A percentile compares a stretch with the other conserved stretches of the same genome.
phyloP scores from a whole-genome alignment of 2,329 filamentous ascomycete genomes.

The Aciculosporium take region DNA sequence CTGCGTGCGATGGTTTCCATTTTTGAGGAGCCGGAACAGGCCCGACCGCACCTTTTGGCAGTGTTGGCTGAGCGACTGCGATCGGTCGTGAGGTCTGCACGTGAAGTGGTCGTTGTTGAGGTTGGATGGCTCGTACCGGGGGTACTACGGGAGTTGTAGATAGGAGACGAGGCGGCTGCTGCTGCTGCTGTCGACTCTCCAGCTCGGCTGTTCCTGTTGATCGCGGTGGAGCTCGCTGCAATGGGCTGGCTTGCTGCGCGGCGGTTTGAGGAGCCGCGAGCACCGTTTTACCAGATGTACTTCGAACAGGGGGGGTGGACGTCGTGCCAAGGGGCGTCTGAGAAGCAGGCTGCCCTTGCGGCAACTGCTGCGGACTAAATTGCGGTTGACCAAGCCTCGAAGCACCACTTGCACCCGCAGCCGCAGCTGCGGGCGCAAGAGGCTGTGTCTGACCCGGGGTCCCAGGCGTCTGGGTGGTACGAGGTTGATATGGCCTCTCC shows the following conservation, averaged over 20 bases:
- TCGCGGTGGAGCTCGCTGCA: constrained; percentile 20
- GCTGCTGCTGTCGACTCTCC: constrained; percentile 15
- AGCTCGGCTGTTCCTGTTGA: constrained; percentile 15
- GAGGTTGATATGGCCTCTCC: constrained; percentile 28
- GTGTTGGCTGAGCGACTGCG: constrained; percentile 18
- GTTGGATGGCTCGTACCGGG: constrained; percentile 19
- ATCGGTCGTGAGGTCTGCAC: constrained; percentile 15
- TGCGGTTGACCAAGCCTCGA: constrained; percentile 5
- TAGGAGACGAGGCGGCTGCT: constrained; percentile 13
- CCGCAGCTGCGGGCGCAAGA: neutral
- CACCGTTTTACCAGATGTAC: constrained; percentile 15
- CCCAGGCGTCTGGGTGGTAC: constrained; percentile 9
- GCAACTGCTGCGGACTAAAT: constrained; percentile 7
- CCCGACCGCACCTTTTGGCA: constrained; percentile 11
- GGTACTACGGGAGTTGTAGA: constrained; percentile 21
- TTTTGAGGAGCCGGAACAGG: constrained; percentile 17
- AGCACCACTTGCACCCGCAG: neutral
- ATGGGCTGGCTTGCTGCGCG: constrained; percentile 20
- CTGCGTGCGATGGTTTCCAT: constrained; percentile 16
- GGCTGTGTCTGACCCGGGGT: constrained; percentile 10
- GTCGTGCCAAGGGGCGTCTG: neutral
- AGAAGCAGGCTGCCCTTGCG: constrained; percentile 3
- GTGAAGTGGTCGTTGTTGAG: constrained; percentile 13
- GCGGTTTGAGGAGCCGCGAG: constrained; percentile 22
- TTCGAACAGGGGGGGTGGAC: constrained; percentile 10